These are phyloP conservation scores for Helotiales sp. DNA, from an alignment of 2,329 filamentous ascomycete genomes.

Conservation along the genomic window DNA sequence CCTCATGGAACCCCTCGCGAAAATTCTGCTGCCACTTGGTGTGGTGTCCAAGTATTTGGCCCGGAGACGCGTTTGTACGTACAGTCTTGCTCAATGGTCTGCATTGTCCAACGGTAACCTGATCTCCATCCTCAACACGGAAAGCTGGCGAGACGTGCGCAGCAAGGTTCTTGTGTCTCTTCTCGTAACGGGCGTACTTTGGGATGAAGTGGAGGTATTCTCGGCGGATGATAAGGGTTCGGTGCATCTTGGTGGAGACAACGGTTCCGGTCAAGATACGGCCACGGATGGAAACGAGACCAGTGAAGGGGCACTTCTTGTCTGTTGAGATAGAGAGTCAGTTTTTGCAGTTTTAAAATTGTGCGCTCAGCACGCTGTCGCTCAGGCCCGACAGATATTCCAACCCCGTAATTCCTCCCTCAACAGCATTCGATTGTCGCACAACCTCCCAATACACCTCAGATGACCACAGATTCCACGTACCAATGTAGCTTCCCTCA, in stretches of 20 bases:
- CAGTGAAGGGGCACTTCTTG: constrained; percentile 99
- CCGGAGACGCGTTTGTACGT: constrained; percentile 52
- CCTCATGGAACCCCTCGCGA: background rate
- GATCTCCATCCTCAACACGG: constrained; percentile 99
- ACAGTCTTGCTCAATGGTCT: constrained; percentile 99
- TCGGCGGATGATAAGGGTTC: constrained; percentile 97
- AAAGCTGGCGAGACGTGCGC: constrained; percentile 99
- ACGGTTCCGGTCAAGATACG: constrained; percentile 99
- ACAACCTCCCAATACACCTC: background rate
- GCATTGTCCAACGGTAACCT: constrained; percentile 99
- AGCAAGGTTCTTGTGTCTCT: constrained; percentile 99
- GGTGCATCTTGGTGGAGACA: constrained; percentile 99
- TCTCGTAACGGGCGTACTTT: constrained; percentile 99
- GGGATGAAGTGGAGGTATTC: constrained; percentile 99
- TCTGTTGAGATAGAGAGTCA: constrained; percentile 59
- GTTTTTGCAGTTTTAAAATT: constrained; percentile 18
- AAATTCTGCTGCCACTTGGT: background rate
- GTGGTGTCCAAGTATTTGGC: background rate
- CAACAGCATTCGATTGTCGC: too few relatives aligned
- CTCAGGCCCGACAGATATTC: background rate
- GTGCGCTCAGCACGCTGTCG: background rate
- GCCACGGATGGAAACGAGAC: constrained; percentile 98
- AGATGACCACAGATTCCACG: constrained; percentile 50
- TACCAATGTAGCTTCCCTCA: constrained; percentile 99
- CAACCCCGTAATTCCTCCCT: background rate